Evolutionary conservation across 2,329 filamentous ascomycete species (phyloP), one percentile per base, ranked within the genome.

Genomic region (Emergomyces africanus): DNA sequence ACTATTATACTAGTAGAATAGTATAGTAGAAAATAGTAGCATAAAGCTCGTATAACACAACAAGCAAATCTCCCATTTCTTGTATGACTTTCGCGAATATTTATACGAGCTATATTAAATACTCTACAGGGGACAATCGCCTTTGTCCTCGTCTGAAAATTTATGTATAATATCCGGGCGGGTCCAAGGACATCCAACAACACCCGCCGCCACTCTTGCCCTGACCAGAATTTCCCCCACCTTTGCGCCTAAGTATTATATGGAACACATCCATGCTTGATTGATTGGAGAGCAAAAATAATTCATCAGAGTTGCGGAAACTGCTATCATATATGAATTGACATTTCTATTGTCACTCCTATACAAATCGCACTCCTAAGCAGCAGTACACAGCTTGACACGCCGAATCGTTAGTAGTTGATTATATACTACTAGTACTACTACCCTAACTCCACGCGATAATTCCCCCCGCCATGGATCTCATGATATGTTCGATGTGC

Each of bases 401-500:
- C 48, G 5, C 30, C 18, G 18, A 50, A 33, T 50, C 18, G 28
- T 28, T 35, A n/a, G 15, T 23, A 20, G 12, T 44, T 28, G 1
- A n/a, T n/a, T 20, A n/a, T 20, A 15, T 3, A 37, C 30, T 6
- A n/a, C n/a, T n/a, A n/a, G n/a, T n/a, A n/a, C n/a, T n/a, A n/a
- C n/a, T n/a, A 30, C 3, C 30, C 30, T 30, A 6, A 30, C 3
- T 6, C 6, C 30, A 3, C 3, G 5, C 33, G 5, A 35, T 5
- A 14, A 51, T 39, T 25, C 20, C 35, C n/a, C 23, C n/a, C 23
- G 33, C 57, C 18, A 57, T 64, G 49, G 68, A 69, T 54, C 62
- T 69, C 25, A 39, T 64, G 44, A 66, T 69, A 60, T 69, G 68
- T 55, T 60, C 64, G 23, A 67, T 66, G 23, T 69, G 67, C 59